Base-by-base conservation (phyloP, 495 filamentous ascomycete genomes). In the Penicillium herquei region DNA sequence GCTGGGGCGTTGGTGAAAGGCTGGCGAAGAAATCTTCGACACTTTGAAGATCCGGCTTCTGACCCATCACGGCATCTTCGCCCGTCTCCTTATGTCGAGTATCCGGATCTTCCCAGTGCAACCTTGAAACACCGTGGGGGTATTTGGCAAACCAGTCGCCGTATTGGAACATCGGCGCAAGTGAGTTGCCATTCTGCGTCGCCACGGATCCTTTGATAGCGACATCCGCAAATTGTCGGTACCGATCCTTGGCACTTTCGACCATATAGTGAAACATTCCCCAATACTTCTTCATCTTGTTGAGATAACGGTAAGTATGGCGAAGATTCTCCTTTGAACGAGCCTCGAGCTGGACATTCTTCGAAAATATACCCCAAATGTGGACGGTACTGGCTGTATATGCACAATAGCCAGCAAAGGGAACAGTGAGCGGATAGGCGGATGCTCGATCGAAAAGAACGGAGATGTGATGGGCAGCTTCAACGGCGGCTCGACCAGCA, bases 141-240 rank as follows among this genome's bases (percentile, higher is more conserved):
- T 97, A 97, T 59, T 90, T 86, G 65, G 92, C 85, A 64, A 97
- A 97, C 94, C 94, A 98, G 70, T 98, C 94, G 35, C 92, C 92
- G 62, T 98, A 98, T 65, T 97, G 93, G 74, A 96, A 92, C 68
- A 96, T 90, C 11, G 76, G 72, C 1, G 81, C 73, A 10, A 71
- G 55, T 3, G 65, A 57, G 16, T 58, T 82, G 17, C 83, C 84
- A 39, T 84, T 71, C 48, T 83, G 78, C 51, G 73, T 78, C 47
- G 82, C 72, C 18, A 70, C 64, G 30, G 72, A 67, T 31, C 71
- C 74, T 48, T 70, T 72, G 50, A 74, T 72, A 26, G 86, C 82
- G 32, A 88, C 87, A 71, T 96, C 92, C 31, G 90, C 87, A 64
- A 90, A 92, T 32, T 87, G 86, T 47, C 86, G 83, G 69, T 95